These are phyloP conservation scores for Albophoma yamanashiensis DNA, from an alignment of 2,329 filamentous ascomycete species.

Conservation along the genomic window DNA sequence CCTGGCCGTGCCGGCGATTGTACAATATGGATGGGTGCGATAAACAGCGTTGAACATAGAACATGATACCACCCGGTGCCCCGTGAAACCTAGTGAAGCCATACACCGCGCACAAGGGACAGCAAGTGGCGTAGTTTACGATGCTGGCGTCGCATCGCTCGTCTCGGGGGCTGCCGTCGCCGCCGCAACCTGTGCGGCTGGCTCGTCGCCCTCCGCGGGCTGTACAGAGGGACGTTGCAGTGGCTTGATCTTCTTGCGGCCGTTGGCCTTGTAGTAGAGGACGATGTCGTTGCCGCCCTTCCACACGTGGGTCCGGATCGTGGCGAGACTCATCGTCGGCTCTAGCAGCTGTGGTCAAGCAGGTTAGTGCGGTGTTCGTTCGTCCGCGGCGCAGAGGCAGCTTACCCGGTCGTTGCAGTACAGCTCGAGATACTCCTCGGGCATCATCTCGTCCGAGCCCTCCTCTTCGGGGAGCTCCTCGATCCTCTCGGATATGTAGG, in stretches of 20 bases:
- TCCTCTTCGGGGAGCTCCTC: constrained; percentile 56
- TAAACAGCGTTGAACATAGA: background rate
- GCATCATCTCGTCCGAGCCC: constrained; percentile 52
- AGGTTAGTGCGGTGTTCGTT: background rate
- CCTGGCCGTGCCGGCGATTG: background rate
- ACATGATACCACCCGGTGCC: background rate
- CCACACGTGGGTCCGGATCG: constrained; percentile 86
- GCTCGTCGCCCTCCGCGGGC: constrained; percentile 11
- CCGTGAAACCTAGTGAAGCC: background rate
- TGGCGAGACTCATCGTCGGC: constrained; percentile 85
- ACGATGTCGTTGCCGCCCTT: constrained; percentile 89
- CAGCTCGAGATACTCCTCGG: constrained; percentile 89
- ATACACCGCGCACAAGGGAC: background rate
- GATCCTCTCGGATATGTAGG: constrained; percentile 86
- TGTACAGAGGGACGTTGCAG: constrained; percentile 7
- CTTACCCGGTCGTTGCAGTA: constrained; percentile 88
- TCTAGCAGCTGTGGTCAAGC: constrained; percentile 49
- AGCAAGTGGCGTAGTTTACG: background rate
- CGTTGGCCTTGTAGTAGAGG: constrained; percentile 84
- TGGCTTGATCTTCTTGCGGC: constrained; percentile 51
- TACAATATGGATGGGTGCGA: background rate
- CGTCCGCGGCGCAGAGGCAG: constrained; percentile 5
- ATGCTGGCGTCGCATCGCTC: constrained; percentile 4
- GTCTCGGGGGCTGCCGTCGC: constrained; percentile 8
- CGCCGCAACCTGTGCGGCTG: constrained; percentile 7